A percentile compares a stretch with the other conserved stretches of the same genome.
Evolutionary conservation across 306 rosid species (phyloP).

Genomic region (Datisca glomerata): DNA sequence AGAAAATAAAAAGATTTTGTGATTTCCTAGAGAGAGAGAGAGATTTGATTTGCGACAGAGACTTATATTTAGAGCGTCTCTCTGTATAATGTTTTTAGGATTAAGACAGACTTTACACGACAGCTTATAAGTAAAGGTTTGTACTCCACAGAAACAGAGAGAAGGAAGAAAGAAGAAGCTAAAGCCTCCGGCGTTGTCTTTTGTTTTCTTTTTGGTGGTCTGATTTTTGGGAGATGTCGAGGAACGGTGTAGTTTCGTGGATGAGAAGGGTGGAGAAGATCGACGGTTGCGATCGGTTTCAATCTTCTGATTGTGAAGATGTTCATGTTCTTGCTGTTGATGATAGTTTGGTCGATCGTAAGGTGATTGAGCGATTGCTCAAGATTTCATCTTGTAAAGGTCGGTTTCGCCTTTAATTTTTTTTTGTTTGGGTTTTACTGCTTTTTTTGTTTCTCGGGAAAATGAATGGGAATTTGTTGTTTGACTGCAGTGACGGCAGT

Average conservation of each 20-base stretch:
- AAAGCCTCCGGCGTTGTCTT: no score
- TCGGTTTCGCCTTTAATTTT: slow-evolving; percentile 4
- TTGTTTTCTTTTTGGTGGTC: neutral
- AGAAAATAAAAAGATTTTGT: slow-evolving; percentile 20
- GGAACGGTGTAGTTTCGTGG: slow-evolving; percentile 36
- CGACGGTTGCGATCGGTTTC: slow-evolving; percentile 16
- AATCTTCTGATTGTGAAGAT: slow-evolving; percentile 28
- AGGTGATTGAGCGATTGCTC: slow-evolving; percentile 76
- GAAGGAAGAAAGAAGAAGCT: no score
- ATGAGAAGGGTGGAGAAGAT: slow-evolving; percentile 28
- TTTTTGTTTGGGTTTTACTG: neutral
- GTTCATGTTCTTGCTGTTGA: slow-evolving; percentile 95
- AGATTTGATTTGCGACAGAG: slow-evolving; percentile 66
- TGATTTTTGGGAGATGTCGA: slow-evolving; percentile 20
- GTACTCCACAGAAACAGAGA: no score
- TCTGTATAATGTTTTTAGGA: neutral
- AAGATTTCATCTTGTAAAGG: slow-evolving; percentile 73
- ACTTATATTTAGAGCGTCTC: slow-evolving; percentile 12
- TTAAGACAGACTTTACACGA: no score
- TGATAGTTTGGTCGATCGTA: slow-evolving; percentile 85
- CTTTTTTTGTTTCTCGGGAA: neutral
- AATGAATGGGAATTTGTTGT: slow-evolving; percentile 1
- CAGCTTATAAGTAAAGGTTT: no score
- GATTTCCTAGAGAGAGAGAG: slow-evolving; percentile 45
- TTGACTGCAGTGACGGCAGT: slow-evolving; percentile 64